Conservation (phyloP, 2,329 filamentous ascomycete species). For the Curvularia sp. region DNA sequence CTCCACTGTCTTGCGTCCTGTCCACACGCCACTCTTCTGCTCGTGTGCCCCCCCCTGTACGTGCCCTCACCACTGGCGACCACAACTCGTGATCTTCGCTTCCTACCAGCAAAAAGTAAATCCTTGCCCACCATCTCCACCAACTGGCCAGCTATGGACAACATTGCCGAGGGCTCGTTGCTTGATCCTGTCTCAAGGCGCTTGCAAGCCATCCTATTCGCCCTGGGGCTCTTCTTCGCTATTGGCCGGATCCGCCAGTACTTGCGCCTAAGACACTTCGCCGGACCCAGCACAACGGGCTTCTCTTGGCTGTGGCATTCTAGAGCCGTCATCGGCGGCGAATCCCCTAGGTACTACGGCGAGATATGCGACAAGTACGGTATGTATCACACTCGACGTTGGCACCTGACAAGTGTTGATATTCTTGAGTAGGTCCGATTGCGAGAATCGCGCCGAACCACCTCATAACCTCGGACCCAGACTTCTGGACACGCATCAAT, state of each 20-base stretch:
- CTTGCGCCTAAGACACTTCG: slow-evolving; percentile 42
- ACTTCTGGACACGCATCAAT: slow-evolving; percentile 56
- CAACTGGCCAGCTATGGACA: slow-evolving; percentile 21
- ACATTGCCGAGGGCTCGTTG: slow-evolving; percentile 8
- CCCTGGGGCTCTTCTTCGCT: slow-evolving; percentile 25
- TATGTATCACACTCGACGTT: slow-evolving; percentile 18
- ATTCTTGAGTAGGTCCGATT: slow-evolving; percentile 45
- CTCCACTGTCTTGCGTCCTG: neutral
- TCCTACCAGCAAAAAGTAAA: slow-evolving; percentile 8
- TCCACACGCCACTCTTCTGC: slow-evolving; percentile 5
- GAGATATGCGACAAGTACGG: slow-evolving; percentile 44
- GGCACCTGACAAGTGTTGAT: neutral
- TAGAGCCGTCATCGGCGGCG: slow-evolving; percentile 37
- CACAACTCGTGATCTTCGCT: slow-evolving; percentile 5
- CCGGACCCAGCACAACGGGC: slow-evolving; percentile 40
- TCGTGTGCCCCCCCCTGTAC: slow-evolving; percentile 6
- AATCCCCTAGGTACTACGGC: slow-evolving; percentile 37
- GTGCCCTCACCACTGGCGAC: slow-evolving; percentile 10
- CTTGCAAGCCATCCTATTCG: slow-evolving; percentile 24
- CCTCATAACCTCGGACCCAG: slow-evolving; percentile 59
- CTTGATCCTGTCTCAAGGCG: slow-evolving; percentile 19
- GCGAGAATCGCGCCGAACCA: slow-evolving; percentile 59
- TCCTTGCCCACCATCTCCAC: slow-evolving; percentile 8
- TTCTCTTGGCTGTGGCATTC: slow-evolving; percentile 46
- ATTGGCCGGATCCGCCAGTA: slow-evolving; percentile 35